These are phyloP conservation scores for Arachis monticola DNA, from an alignment of 331 rosid species.

Conservation along the genomic window DNA sequence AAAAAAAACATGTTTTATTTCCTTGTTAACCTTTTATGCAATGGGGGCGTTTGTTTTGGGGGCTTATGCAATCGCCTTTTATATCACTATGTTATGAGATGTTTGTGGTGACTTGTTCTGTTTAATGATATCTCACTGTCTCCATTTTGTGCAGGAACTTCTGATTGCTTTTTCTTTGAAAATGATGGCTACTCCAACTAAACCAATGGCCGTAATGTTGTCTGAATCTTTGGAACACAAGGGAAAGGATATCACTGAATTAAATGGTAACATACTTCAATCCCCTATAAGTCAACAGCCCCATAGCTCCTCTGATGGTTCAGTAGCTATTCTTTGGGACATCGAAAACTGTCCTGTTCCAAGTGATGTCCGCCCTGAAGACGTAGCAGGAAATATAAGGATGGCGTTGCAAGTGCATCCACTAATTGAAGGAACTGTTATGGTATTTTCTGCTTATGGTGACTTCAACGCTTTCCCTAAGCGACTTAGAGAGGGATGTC, in stretches of 20 bases:
- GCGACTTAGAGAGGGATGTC: conserved; percentile 95
- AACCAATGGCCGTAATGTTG: conserved; percentile 44
- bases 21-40: conserved; percentile 1
- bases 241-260: conserved; percentile 54
- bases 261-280: conserved; percentile 55
- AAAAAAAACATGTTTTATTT: background rate
- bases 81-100: conserved; percentile 3
- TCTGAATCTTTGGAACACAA: conserved; percentile 61
- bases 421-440: conserved; percentile 83
- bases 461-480: conserved; percentile 93
- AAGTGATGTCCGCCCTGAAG: conserved; percentile 94
- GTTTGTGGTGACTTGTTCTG: conserved; percentile 32
- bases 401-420: conserved; percentile 97
- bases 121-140: conserved; percentile 27
- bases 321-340: conserved; percentile 93
- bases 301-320: conserved; percentile 66
- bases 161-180: conserved; percentile 36
- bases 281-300: conserved; percentile 35
- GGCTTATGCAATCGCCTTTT: conserved; percentile 3
- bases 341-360: conserved; percentile 98
- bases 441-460: conserved; percentile 88
- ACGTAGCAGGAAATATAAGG: conserved; percentile 90
- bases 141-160: conserved; percentile 45
- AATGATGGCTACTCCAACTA: conserved; percentile 58
- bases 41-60: background rate